Evolutionary conservation across 306 rosid genomes (phyloP).

Genomic region (Prunus mira): DNA sequence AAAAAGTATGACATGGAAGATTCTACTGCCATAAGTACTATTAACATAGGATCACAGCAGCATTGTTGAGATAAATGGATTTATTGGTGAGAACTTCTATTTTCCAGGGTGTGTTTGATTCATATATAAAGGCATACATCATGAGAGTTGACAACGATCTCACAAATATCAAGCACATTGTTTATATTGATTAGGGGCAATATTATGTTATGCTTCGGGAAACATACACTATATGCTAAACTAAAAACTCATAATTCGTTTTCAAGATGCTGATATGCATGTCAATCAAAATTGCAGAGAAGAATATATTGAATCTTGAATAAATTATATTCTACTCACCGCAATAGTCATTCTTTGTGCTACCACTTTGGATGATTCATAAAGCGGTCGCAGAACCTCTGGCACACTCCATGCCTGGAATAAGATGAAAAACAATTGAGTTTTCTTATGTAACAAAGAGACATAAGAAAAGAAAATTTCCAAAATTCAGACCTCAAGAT

Average conservation of each 20-base stretch:
- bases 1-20: too few relatives aligned
- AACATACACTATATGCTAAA: background rate
- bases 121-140: background rate
- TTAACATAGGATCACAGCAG: background rate
- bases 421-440: constrained; percentile 14
- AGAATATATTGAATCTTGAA: background rate
- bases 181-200: background rate
- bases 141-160: background rate
- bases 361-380: constrained; percentile 86
- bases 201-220: background rate
- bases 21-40: background rate
- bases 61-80: background rate
- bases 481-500: constrained; percentile 68
- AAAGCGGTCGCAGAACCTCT: constrained; percentile 91
- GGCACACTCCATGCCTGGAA: constrained; percentile 95
- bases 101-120: background rate
- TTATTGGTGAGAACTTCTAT: background rate
- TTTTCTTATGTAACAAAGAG: background rate
- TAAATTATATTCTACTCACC: constrained; percentile 37
- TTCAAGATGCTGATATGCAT: background rate
- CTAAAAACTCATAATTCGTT: background rate
- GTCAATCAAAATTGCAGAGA: background rate
- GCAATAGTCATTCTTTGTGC: constrained; percentile 96
- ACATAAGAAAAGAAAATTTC: background rate
- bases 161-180: background rate